Conservation (phyloP, 2,329 filamentous ascomycete species). For the Xylaria digitata region DNA sequence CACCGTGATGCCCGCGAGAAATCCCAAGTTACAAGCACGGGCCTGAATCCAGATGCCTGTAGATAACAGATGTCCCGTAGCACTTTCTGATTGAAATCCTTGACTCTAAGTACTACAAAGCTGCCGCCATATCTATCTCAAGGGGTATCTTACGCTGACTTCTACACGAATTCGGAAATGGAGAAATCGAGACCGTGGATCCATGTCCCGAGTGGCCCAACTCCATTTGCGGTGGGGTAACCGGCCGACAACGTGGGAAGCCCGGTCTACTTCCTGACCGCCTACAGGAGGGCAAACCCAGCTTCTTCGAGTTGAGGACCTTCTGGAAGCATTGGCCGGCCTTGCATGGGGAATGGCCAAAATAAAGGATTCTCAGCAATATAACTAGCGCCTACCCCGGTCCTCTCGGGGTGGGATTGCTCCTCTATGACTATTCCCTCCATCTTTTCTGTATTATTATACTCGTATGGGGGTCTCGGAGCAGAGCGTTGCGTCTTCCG, state of each 20-base stretch:
- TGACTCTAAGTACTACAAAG: slow-evolving; percentile 1
- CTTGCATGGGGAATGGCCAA: slow-evolving; percentile 72
- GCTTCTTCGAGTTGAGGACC: slow-evolving; percentile 62
- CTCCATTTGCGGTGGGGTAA: not conserved
- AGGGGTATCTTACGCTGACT: slow-evolving; percentile 35
- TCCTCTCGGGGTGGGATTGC: not conserved
- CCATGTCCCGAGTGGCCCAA: slow-evolving; percentile 1
- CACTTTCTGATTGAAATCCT: slow-evolving; percentile 11
- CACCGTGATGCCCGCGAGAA: not conserved
- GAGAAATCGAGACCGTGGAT: slow-evolving; percentile 11
- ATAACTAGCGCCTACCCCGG: slow-evolving; percentile 34
- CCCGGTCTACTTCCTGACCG: not conserved
- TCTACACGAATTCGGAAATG: slow-evolving; percentile 10
- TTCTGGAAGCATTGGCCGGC: slow-evolving; percentile 63
- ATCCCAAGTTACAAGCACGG: not conserved
- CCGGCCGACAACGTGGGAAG: not conserved
- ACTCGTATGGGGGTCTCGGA: slow-evolving; percentile 32
- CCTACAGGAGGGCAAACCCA: slow-evolving; percentile 60
- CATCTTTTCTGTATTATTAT: slow-evolving; percentile 39
- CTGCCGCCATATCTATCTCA: slow-evolving; percentile 19
- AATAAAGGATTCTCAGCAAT: slow-evolving; percentile 62
- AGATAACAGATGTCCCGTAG: slow-evolving; percentile 5
- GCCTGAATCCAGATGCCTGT: not conserved
- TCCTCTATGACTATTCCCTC: slow-evolving; percentile 40
- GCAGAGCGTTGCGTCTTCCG: slow-evolving; percentile 24